Evolutionary conservation across 176 grass and related monocot genomes (phyloP), one percentile per base, ranked within the genome.

Genomic region (Hyparrhenia diplandra): DNA sequence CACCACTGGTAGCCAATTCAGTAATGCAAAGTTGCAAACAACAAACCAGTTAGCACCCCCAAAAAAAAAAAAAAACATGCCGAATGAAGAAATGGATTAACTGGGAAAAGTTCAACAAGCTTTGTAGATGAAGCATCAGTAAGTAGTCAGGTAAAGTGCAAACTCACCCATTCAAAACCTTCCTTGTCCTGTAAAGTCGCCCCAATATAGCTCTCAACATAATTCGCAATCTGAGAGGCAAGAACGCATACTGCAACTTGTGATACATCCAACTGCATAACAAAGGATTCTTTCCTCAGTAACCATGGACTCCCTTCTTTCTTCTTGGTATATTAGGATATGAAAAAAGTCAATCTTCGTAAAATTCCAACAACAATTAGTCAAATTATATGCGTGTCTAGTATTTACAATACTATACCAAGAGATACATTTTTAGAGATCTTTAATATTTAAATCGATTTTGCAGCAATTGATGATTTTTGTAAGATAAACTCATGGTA

Each of bases 211-310:
- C 96, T 99, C 88, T 99, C 93, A 27, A 76, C 89, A 91, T 91
- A 95, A 78, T 99, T 99, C 57, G 96, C 96, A 90, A 99, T 88
- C 86, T 95, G 96, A 28, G 96, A 99, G 80, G 96, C 93, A 68
- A 95, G 49, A 81, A 95, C 85, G 80, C 96, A 99, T 83, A 95
- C 12, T 5, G 3, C 79, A 68, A 41, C 73, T 72, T 95, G 96
- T 46, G 63, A 51, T 73, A 90, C 23, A 93, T 90, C 39, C 24
- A 99, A 85, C 93, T 97, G 87, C 13, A 82, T 16, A 65, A 61
- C 62, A 2, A 5, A 67, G 13, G 16, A 46, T 62, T 31, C 29
- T 70, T 76, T 57, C 16, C 69, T 75, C 49, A 69, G 68, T 32
- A 64, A 70, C 21, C 42, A 71, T 36, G 35, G 8, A 18, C 13